Evolutionary conservation across 192 early-diverging fungal genomes (phyloP).

Genomic region (Lunasporangiospora selenospora): DNA sequence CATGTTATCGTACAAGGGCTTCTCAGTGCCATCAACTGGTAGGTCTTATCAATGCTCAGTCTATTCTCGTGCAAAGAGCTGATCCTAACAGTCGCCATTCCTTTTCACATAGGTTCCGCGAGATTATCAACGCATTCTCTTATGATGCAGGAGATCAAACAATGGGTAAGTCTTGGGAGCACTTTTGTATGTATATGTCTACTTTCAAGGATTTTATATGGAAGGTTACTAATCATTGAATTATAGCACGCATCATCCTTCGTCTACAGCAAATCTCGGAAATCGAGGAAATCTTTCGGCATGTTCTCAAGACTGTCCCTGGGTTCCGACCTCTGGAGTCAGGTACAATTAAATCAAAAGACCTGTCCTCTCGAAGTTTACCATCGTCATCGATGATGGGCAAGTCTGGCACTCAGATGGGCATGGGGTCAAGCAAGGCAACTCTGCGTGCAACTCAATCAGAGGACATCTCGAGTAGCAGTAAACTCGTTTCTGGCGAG

Average conservation of each 20-base stretch:
- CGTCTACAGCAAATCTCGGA: conserved; percentile 51
- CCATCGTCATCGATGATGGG: too few species aligned
- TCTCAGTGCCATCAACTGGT: conserved; percentile 64
- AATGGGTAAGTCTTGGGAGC: conserved; percentile 16
- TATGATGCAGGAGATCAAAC: conserved; percentile 36
- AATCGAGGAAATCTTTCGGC: conserved; percentile 43
- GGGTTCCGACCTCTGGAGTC: conserved; percentile 54
- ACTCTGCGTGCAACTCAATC: too few species aligned
- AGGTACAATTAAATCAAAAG: conserved; percentile 12
- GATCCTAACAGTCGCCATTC: neutral
- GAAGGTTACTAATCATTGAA: neutral
- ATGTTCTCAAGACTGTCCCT: conserved; percentile 34
- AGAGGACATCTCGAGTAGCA: too few species aligned
- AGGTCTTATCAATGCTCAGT: conserved; percentile 13
- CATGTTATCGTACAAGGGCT: conserved; percentile 41
- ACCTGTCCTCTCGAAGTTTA: too few species aligned
- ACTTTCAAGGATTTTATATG: neutral
- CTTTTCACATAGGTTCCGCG: conserved; percentile 64
- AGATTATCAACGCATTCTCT: conserved; percentile 71
- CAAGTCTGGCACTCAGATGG: too few species aligned
- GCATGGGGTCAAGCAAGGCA: too few species aligned
- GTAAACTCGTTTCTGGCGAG: too few species aligned
- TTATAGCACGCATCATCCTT: conserved; percentile 38
- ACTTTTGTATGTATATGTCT: too few species aligned
- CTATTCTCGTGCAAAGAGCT: conserved; percentile 33